These are phyloP conservation scores for Cercospora sp. DNA, from an alignment of 2,329 filamentous ascomycete genomes.

Conservation along the genomic window DNA sequence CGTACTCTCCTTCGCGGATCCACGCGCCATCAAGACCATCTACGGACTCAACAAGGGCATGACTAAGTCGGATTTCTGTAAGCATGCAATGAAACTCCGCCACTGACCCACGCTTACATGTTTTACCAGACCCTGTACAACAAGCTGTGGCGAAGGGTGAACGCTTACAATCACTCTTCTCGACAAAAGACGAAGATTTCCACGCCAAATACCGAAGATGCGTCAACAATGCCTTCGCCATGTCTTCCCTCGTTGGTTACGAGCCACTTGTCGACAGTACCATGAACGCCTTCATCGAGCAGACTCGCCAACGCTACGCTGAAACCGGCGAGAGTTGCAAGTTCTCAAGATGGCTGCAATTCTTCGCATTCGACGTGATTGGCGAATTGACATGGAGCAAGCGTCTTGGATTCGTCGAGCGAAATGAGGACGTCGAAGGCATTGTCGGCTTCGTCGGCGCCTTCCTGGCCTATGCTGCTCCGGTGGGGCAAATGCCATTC, in stretches of 20 bases:
- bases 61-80: constrained; percentile 74
- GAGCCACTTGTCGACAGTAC: constrained; percentile 79
- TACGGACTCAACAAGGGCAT: constrained; percentile 83
- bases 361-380: constrained; percentile 80
- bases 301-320: constrained; percentile 48
- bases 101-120: neutral
- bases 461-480: constrained; percentile 70
- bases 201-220: constrained; percentile 73
- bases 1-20: constrained; percentile 70
- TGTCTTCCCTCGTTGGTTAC: constrained; percentile 75
- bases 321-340: constrained; percentile 55
- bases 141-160: constrained; percentile 69
- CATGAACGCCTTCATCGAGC: constrained; percentile 66
- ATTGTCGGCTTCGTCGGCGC: constrained; percentile 66
- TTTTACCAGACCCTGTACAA: constrained; percentile 62
- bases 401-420: constrained; percentile 72
- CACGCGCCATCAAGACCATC: constrained; percentile 70
- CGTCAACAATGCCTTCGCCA: constrained; percentile 75
- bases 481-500: constrained; percentile 72
- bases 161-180: constrained; percentile 71
- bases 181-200: constrained; percentile 71
- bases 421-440: constrained; percentile 72
- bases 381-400: constrained; percentile 76
- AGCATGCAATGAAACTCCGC: neutral
- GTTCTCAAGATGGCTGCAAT: constrained; percentile 73